These are phyloP conservation scores for Talaromyces sp. DNA, from an alignment of 2,329 filamentous ascomycete species.

Conservation along the genomic window DNA sequence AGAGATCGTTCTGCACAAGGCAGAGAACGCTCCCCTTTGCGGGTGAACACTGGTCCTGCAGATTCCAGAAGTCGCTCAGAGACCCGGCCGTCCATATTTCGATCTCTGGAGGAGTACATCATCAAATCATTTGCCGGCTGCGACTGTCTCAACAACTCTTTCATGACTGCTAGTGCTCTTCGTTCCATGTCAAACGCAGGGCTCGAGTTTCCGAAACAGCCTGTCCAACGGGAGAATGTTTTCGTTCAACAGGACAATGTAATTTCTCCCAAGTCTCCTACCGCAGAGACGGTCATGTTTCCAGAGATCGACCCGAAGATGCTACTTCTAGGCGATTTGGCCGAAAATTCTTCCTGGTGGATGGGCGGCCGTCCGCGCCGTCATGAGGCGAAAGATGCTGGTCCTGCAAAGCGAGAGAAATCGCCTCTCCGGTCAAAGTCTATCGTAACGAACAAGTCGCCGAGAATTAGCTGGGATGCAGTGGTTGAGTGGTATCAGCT, in stretches of 20 bases:
- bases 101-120: constrained; percentile 73
- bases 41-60: constrained; percentile 12
- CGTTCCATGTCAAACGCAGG: constrained; percentile 26
- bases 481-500: constrained; percentile 70
- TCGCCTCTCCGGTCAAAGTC: constrained; percentile 28
- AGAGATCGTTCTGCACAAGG: constrained; percentile 23
- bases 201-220: neutral
- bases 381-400: constrained; percentile 27
- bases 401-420: constrained; percentile 32
- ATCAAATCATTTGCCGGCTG: constrained; percentile 64
- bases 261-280: neutral
- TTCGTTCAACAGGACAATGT: neutral
- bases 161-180: constrained; percentile 53
- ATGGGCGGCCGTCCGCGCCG: constrained; percentile 54
- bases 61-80: constrained; percentile 37
- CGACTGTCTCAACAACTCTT: constrained; percentile 72
- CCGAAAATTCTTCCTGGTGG: constrained; percentile 82
- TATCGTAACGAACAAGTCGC: constrained; percentile 57
- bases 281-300: constrained; percentile 3
- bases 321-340: constrained; percentile 68
- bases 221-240: neutral
- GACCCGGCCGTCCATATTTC: constrained; percentile 60
- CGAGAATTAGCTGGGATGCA: constrained; percentile 71
- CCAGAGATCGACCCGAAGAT: constrained; percentile 69
- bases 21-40: constrained; percentile 21